These are phyloP conservation scores for Mitragyna speciosa DNA, from an alignment of 257 asterid genomes.

Conservation along the genomic window DNA sequence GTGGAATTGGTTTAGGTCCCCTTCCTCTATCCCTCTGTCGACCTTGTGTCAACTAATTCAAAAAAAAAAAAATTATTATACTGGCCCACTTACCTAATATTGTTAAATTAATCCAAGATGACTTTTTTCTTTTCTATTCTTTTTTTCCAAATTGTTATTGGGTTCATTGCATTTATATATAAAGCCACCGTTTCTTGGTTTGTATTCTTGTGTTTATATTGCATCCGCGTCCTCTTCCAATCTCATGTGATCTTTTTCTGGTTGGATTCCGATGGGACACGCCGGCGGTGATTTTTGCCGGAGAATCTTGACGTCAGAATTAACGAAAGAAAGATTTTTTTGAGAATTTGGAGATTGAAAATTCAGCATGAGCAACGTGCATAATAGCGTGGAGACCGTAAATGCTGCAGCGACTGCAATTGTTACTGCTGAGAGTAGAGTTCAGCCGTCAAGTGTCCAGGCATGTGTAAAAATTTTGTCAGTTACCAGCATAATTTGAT, in stretches of 20 bases:
- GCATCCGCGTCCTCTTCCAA: constrained; percentile 41
- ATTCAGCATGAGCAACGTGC: constrained; percentile 67
- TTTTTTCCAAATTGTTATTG: no score
- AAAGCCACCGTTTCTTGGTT: constrained; percentile 56
- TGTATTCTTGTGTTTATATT: constrained; percentile 37
- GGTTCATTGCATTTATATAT: constrained; percentile 26
- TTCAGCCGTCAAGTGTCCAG: constrained; percentile 78
- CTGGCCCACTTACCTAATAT: constrained; percentile 15
- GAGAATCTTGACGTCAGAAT: constrained; percentile 20
- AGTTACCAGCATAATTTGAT: not conserved
- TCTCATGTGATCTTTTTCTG: constrained; percentile 53
- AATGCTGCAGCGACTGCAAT: constrained; percentile 96
- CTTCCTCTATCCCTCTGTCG: no score
- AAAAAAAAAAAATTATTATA: no score
- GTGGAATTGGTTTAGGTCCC: no score
- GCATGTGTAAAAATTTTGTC: constrained; percentile 29
- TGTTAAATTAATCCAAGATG: not conserved
- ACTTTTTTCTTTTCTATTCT: no score
- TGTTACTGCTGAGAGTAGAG: constrained; percentile 84
- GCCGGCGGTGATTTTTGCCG: constrained; percentile 26
- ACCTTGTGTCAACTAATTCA: no score
- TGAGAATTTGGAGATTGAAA: not conserved
- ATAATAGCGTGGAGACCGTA: constrained; percentile 82
- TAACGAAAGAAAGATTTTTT: not conserved
- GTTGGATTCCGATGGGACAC: constrained; percentile 43